Evolutionary conservation across 306 rosid genomes (phyloP), one percentile per base, ranked within the genome.

Genomic region (Mimosa pudica): DNA sequence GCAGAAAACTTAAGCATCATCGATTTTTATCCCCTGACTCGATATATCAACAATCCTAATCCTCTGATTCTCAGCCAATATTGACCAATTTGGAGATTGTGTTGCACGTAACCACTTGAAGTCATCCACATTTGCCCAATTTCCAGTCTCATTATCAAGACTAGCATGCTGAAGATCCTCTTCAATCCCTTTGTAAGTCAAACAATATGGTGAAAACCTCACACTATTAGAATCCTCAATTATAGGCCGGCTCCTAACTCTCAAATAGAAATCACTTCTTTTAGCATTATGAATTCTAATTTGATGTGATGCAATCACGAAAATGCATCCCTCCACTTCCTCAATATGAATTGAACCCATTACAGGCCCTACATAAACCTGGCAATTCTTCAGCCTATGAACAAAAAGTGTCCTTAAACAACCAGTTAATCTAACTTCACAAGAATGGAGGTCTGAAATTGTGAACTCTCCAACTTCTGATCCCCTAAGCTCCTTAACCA

Each of bases 191-290:
- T 72, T 41, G 41, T 95, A 95, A 14, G 85, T 84, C 92, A 92
- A 88, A 88, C 88, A 85, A 54, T 88, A 92, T 0, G 97, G 97
- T 7, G 92, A 94, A 24, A 94, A 92, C 84, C 97, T 85, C 61
- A 94, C 90, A 1, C 87, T 78, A 17, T 47, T 55, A 68, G 86
- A 72, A 77, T 91, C 92, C 86, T 93, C 94, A 16, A 95, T 91
- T 71, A 95, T 95, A 0, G 98, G 98, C 76, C 97, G 63, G 80
- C 98, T 95, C 84, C 97, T 90, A 74, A 95, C 98, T 79, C 96
- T 91, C 68, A 95, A 82, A 66, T 91, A 92, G 77, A 95, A 91
- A 80, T 88, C 97, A 32, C 87, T 80, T 38, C 47, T 65, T 18
- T 80, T 91, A 0, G 93, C 97, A 87, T 76, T 68, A 67, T 95